phyloP scores from a whole-genome alignment of 345 rosid species.

The Gossypium anomalum region DNA sequence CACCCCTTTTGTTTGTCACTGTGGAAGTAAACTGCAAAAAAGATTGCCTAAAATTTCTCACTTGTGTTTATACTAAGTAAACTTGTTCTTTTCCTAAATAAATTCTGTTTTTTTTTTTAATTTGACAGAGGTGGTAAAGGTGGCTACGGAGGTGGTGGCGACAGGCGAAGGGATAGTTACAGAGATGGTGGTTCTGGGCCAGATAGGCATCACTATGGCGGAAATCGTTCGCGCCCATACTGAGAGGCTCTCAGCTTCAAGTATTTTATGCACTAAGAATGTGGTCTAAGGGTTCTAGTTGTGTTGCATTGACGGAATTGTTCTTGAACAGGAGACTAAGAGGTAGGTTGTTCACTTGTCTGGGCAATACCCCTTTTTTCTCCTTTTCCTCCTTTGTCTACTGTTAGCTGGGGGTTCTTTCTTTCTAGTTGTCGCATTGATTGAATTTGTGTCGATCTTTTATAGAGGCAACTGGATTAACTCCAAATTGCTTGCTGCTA shows the following conservation, averaged over 20 bases:
- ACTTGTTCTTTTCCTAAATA: background rate
- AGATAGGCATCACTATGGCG: conserved; percentile 77
- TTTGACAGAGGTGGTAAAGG: conserved; percentile 70
- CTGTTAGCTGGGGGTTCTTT: conserved; percentile 28
- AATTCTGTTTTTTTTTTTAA: background rate
- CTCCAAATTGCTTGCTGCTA: conserved; percentile 68
- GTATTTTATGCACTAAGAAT: conserved; percentile 58
- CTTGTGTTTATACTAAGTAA: background rate
- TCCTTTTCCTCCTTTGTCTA: conserved; percentile 27
- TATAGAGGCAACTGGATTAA: conserved; percentile 69
- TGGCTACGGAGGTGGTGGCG: conserved; percentile 86
- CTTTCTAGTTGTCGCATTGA: conserved; percentile 46
- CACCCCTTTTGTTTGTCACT: background rate
- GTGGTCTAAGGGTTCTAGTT: conserved; percentile 44
- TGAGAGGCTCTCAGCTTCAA: conserved; percentile 36
- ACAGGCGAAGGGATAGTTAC: conserved; percentile 71
- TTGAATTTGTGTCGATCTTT: conserved; percentile 52
- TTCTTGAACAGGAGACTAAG: conserved; percentile 66
- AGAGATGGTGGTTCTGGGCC: conserved; percentile 84
- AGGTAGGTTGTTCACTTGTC: conserved; percentile 66
- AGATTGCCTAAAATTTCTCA: background rate
- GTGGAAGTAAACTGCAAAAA: background rate
- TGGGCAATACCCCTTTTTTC: conserved; percentile 49
- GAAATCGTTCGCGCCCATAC: conserved; percentile 92
- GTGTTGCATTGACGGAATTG: conserved; percentile 42